These are phyloP conservation scores for Incumbomyces delicatus DNA, from an alignment of 2,329 filamentous ascomycete genomes.

Conservation along the genomic window DNA sequence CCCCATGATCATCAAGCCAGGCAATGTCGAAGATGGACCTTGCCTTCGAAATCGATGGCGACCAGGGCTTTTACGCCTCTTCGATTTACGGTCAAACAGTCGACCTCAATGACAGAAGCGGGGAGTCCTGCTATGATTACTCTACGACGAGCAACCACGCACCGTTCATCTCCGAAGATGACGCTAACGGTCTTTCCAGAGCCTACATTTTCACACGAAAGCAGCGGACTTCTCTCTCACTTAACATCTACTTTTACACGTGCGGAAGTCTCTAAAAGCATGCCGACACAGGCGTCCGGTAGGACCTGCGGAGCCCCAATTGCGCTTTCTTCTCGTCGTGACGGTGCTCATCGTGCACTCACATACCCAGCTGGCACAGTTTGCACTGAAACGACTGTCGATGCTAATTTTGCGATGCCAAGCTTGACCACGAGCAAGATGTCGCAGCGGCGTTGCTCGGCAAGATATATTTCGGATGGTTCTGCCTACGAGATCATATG, in stretches of 20 bases:
- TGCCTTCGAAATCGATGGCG: conserved; percentile 14
- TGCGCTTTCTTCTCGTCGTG: conserved; percentile 4
- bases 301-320: background rate
- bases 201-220: conserved; percentile 13
- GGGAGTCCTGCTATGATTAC: conserved; percentile 21
- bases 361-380: conserved; percentile 13
- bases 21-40: conserved; percentile 12
- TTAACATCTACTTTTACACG: conserved; percentile 14
- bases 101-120: conserved; percentile 1
- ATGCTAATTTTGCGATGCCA: conserved; percentile 6
- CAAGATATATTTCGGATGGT: conserved; percentile 14
- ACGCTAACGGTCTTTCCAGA: conserved; percentile 19
- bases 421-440: conserved; percentile 1
- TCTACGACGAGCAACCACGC: conserved; percentile 18
- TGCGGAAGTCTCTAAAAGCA: background rate
- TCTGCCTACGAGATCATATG: conserved; percentile 19
- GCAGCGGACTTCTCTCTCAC: conserved; percentile 13
- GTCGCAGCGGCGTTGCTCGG: conserved; percentile 15
- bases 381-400: conserved; percentile 12
- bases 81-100: conserved; percentile 8
- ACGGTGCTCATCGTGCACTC: conserved; percentile 9
- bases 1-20: too few relatives aligned
- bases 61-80: conserved; percentile 15
- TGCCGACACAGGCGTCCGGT: background rate
- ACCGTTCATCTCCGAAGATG: conserved; percentile 5